These are phyloP conservation scores for Lachnellula willkommii DNA, from an alignment of 2,329 filamentous ascomycete species.

Conservation along the genomic window DNA sequence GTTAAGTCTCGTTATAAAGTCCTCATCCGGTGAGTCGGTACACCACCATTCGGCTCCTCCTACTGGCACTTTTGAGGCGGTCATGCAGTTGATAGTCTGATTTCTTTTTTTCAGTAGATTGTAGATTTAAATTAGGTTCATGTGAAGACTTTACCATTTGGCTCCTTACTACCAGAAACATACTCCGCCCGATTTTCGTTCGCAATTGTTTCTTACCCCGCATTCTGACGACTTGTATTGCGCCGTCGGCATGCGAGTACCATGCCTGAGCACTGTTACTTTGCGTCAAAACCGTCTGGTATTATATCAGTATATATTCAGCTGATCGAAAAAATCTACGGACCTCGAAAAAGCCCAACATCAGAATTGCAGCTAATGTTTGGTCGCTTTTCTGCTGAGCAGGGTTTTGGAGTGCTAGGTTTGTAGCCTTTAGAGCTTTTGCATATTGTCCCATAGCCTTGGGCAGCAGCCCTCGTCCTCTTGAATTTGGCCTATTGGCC, in stretches of 20 bases:
- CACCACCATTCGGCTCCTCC: constrained; percentile 59
- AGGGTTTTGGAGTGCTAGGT: constrained; percentile 48
- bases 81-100: constrained; percentile 54
- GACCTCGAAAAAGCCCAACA: constrained; percentile 56
- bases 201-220: constrained; percentile 51
- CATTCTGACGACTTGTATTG: constrained; percentile 55
- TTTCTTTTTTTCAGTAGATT: constrained; percentile 47
- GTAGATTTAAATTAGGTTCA: neutral
- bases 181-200: constrained; percentile 47
- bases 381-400: constrained; percentile 47
- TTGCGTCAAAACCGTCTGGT: constrained; percentile 44
- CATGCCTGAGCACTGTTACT: constrained; percentile 52
- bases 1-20: constrained; percentile 37
- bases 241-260: constrained; percentile 60
- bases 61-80: constrained; percentile 45
- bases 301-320: constrained; percentile 7
- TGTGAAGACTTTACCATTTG: constrained; percentile 47
- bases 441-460: constrained; percentile 49
- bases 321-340: constrained; percentile 3
- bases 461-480: constrained; percentile 31
- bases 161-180: constrained; percentile 56
- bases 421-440: constrained; percentile 48
- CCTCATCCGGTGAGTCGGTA: constrained; percentile 45
- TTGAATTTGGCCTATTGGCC: constrained; percentile 43
- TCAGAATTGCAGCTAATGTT: constrained; percentile 53